phyloP scores from a whole-genome alignment of 305 asterid species.

The Andrographis paniculata region DNA sequence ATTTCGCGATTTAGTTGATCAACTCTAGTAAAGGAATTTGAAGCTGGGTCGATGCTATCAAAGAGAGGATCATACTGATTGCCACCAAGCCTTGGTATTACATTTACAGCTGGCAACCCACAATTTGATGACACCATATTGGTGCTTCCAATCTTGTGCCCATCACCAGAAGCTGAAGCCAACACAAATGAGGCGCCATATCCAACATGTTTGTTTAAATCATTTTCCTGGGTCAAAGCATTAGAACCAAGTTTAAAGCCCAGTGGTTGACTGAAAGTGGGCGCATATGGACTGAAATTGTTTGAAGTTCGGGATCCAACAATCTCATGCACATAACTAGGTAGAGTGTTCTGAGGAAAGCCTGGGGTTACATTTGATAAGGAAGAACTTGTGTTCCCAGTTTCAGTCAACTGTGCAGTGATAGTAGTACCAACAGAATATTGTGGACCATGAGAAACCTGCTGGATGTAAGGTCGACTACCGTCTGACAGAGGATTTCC shows the following conservation, averaged over 20 bases:
- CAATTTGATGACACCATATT: slow-evolving; percentile 27
- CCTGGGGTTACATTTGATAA: slow-evolving; percentile 34
- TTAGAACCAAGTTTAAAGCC: slow-evolving; percentile 41
- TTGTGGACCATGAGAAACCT: slow-evolving; percentile 32
- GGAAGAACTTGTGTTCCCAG: slow-evolving; percentile 33
- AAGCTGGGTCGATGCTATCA: slow-evolving; percentile 78
- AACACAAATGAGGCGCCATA: slow-evolving; percentile 33
- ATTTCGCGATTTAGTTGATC: slow-evolving; percentile 37
- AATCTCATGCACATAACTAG: slow-evolving; percentile 27
- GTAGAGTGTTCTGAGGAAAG: slow-evolving; percentile 36
- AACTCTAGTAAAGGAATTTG: slow-evolving; percentile 37
- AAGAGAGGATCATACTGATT: slow-evolving; percentile 83
- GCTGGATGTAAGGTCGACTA: slow-evolving; percentile 29
- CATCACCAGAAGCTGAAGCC: slow-evolving; percentile 31
- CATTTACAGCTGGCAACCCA: slow-evolving; percentile 30
- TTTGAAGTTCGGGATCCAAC: slow-evolving; percentile 41
- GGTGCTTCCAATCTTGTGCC: slow-evolving; percentile 24
- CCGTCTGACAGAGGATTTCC: slow-evolving; percentile 34
- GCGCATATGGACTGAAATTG: slow-evolving; percentile 61
- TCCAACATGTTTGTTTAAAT: slow-evolving; percentile 22
- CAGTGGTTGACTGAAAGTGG: slow-evolving; percentile 59
- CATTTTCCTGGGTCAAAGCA: slow-evolving; percentile 35
- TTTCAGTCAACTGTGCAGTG: slow-evolving; percentile 30
- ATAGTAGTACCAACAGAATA: slow-evolving; percentile 26
- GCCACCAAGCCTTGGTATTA: slow-evolving; percentile 32